A percentile compares a stretch with the other conserved stretches of the same genome.
These are phyloP conservation scores for Diaporthe vexans DNA, from an alignment of 2,329 filamentous ascomycete species.

Conservation along the genomic window DNA sequence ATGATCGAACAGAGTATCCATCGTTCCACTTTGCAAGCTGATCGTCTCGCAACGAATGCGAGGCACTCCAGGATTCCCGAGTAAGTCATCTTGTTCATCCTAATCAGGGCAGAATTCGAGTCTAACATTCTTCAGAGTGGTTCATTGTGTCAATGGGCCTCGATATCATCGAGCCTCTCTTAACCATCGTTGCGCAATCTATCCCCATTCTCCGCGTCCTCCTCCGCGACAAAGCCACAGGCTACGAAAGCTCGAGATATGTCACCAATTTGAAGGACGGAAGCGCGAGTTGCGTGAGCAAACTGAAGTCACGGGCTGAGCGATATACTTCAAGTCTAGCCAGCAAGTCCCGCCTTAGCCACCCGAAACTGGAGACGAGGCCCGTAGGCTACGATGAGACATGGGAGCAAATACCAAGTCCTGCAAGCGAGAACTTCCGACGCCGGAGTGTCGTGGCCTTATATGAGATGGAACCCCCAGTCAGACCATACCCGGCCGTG, in stretches of 20 bases:
- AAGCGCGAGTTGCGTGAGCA: neutral
- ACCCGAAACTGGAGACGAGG: neutral
- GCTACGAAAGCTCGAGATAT: slow-evolving; percentile 14
- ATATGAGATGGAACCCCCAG: slow-evolving; percentile 19
- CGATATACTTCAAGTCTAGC: neutral
- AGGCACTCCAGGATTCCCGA: neutral
- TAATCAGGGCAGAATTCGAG: no score
- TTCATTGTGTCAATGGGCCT: slow-evolving; percentile 25
- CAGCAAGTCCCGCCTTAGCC: neutral
- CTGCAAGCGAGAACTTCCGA: neutral
- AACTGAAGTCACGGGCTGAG: slow-evolving; percentile 7
- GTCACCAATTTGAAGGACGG: neutral
- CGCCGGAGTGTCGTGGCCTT: slow-evolving; percentile 12
- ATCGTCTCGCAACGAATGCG: slow-evolving; percentile 2
- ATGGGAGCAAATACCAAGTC: slow-evolving; percentile 20
- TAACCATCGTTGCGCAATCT: slow-evolving; percentile 30
- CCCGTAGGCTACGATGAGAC: neutral
- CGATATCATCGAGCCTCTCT: slow-evolving; percentile 20
- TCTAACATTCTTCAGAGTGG: neutral
- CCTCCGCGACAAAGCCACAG: slow-evolving; percentile 3
- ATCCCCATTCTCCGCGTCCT: slow-evolving; percentile 33
- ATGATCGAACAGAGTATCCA: slow-evolving; percentile 4
- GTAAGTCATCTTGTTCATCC: neutral
- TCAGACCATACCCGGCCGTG: slow-evolving; percentile 16
- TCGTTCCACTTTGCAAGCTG: slow-evolving; percentile 23